Evolutionary conservation across 495 filamentous ascomycete genomes (phyloP).

Genomic region (Annulohypoxylon maeteangense): DNA sequence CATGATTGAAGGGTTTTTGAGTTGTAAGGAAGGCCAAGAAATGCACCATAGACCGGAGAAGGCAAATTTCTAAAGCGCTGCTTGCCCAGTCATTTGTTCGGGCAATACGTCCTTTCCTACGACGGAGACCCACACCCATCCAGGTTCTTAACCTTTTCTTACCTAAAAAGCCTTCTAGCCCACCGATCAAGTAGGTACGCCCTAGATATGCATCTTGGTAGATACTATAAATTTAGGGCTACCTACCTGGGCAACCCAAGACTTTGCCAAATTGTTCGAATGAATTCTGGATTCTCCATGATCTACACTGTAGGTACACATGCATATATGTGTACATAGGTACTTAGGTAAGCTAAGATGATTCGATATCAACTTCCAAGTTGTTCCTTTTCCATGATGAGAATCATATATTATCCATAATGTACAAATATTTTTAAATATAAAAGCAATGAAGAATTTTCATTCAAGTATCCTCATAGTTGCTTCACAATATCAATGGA

Average conservation of each 20-base stretch:
- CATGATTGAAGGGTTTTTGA: slow-evolving; percentile 37
- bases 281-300: not conserved
- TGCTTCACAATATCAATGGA: too few species aligned
- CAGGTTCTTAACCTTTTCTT: slow-evolving; percentile 29
- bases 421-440: too few species aligned
- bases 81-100: slow-evolving; percentile 29
- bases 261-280: slow-evolving; percentile 2
- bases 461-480: too few species aligned
- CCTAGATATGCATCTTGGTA: not conserved
- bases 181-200: not conserved
- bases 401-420: too few species aligned
- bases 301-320: too few species aligned
- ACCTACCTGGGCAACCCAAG: not conserved
- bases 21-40: slow-evolving; percentile 29
- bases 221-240: not conserved
- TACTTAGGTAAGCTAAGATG: not conserved
- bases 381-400: not conserved
- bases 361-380: not conserved
- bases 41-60: slow-evolving; percentile 29
- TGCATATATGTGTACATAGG: too few species aligned
- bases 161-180: slow-evolving; percentile 10
- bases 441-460: too few species aligned
- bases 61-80: slow-evolving; percentile 27
- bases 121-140: slow-evolving; percentile 30
- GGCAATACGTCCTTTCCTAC: slow-evolving; percentile 14